phyloP scores from a whole-genome alignment of 768 basidiomycete genomes.

The Rhodosporidiobolus odoratus region DNA sequence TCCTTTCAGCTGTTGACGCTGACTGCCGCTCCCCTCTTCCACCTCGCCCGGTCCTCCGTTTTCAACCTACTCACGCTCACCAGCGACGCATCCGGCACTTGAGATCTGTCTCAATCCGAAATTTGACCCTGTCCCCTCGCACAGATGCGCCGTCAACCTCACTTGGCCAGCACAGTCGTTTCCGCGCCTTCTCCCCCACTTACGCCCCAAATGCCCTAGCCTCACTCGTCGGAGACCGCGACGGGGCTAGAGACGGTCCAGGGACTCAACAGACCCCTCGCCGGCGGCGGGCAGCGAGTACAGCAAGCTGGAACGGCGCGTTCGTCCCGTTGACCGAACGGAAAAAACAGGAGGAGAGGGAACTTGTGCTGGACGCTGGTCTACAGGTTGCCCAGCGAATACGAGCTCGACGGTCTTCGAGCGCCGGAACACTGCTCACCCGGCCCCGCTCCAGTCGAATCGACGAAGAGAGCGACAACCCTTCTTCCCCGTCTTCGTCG shows the following conservation, averaged over 20 bases:
- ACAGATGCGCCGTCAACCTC: neutral
- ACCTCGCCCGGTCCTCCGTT: neutral
- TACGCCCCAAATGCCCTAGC: no score
- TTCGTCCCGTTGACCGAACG: neutral
- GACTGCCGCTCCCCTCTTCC: neutral
- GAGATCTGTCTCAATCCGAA: slow-evolving; percentile 18
- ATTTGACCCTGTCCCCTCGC: slow-evolving; percentile 10
- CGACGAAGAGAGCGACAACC: neutral
- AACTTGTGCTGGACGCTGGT: slow-evolving; percentile 8
- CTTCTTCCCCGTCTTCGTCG: neutral
- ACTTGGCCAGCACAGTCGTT: neutral
- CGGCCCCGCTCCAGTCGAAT: neutral
- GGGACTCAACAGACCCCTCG: neutral
- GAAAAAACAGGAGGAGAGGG: neutral
- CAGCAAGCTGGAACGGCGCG: neutral
- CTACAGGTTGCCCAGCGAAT: neutral
- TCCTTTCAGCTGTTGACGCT: neutral
- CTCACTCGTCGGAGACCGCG: neutral
- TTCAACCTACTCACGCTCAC: neutral
- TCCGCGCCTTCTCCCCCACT: neutral
- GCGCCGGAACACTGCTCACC: slow-evolving; percentile 12
- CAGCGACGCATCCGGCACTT: slow-evolving; percentile 36
- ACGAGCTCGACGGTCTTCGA: slow-evolving; percentile 3
- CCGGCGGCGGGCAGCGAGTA: neutral
- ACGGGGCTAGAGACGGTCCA: neutral